Evolutionary conservation across 2,329 filamentous ascomycete species (phyloP).

Genomic region (Sphaerulina musiva): DNA sequence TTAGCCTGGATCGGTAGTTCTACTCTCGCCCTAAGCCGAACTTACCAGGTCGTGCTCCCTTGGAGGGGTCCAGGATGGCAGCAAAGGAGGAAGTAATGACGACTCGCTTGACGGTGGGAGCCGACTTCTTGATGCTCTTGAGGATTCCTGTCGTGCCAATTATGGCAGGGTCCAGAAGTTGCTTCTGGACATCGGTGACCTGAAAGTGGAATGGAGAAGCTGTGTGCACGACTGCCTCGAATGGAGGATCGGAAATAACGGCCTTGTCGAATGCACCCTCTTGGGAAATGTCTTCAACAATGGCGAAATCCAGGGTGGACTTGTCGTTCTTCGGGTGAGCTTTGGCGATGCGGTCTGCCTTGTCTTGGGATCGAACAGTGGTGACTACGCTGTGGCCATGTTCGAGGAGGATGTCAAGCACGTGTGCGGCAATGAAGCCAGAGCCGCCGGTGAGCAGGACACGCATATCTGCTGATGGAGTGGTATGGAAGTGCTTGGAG

Average conservation of each 20-base stretch:
- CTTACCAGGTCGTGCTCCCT: constrained; percentile 39
- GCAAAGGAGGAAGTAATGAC: constrained; percentile 65
- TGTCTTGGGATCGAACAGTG: constrained; percentile 56
- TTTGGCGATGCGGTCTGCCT: constrained; percentile 55
- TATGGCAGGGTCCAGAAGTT: constrained; percentile 55
- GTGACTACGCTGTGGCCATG: constrained; percentile 55
- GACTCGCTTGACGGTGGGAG: constrained; percentile 64
- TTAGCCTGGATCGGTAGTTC: no score
- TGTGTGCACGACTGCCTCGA: constrained; percentile 69
- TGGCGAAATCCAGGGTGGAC: constrained; percentile 55
- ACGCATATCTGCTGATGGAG: constrained; percentile 9
- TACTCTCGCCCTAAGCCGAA: no score
- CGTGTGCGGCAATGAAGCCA: constrained; percentile 61
- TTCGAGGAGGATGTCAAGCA: constrained; percentile 54
- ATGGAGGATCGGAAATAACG: constrained; percentile 55
- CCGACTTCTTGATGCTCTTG: constrained; percentile 54
- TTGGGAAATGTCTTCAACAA: constrained; percentile 67
- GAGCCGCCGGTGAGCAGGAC: constrained; percentile 46
- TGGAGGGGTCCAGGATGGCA: constrained; percentile 52
- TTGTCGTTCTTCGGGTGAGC: constrained; percentile 47
- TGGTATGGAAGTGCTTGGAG: constrained; percentile 2
- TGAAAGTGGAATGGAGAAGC: constrained; percentile 69
- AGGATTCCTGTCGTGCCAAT: constrained; percentile 59
- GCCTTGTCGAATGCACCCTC: constrained; percentile 61
- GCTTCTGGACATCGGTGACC: constrained; percentile 63